Evolutionary conservation across 768 basidiomycete genomes (phyloP).

Genomic region (Tylopilus plumbeoviolaceoides): DNA sequence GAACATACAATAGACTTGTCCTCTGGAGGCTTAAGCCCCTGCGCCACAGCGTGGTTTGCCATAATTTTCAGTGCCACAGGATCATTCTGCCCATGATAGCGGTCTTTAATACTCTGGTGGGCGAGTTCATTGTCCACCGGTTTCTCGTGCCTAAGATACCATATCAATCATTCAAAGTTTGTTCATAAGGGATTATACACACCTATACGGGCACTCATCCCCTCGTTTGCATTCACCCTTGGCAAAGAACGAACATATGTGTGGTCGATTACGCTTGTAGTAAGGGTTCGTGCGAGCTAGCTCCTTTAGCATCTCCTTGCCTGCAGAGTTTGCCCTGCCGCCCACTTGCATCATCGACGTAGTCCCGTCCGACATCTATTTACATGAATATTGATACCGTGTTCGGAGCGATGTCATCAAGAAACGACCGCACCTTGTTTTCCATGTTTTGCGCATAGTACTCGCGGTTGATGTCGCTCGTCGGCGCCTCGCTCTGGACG

Average conservation of each 20-base stretch:
- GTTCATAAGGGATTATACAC: conserved; percentile 13
- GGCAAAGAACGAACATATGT: conserved; percentile 90
- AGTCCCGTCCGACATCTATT: conserved; percentile 60
- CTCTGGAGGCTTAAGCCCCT: conserved; percentile 87
- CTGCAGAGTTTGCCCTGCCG: conserved; percentile 67
- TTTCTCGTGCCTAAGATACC: conserved; percentile 69
- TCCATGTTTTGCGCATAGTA: conserved; percentile 94
- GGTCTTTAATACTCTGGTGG: conserved; percentile 91
- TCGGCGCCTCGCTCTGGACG: conserved; percentile 81
- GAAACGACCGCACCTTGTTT: conserved; percentile 48
- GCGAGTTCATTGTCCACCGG: conserved; percentile 78
- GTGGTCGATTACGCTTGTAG: conserved; percentile 94
- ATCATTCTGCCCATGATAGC: conserved; percentile 90
- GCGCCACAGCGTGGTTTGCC: conserved; percentile 66
- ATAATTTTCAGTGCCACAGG: conserved; percentile 93
- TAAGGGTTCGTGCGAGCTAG: conserved; percentile 94
- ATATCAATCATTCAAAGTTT: neutral
- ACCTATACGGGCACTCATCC: conserved; percentile 86
- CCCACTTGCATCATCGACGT: conserved; percentile 56
- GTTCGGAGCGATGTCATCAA: neutral
- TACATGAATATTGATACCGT: conserved; percentile 1
- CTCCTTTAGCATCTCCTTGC: conserved; percentile 95
- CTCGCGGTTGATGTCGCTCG: conserved; percentile 95
- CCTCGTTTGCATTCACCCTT: conserved; percentile 96
- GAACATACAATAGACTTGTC: conserved; percentile 76